phyloP scores from a whole-genome alignment of 2,329 filamentous ascomycete genomes.

The Cadophora sp. region DNA sequence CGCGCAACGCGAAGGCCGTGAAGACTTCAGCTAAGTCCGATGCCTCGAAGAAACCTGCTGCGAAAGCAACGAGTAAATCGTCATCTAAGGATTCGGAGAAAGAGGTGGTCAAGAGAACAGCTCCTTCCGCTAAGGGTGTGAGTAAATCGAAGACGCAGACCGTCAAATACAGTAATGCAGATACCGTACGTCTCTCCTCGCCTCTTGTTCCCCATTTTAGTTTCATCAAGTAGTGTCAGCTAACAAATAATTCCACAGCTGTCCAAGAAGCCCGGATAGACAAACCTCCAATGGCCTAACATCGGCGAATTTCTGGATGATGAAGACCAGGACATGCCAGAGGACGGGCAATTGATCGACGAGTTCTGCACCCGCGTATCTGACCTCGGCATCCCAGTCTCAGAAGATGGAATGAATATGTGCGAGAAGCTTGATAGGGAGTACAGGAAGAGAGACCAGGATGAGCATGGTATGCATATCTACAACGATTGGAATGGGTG shows the following conservation, averaged over 20 bases:
- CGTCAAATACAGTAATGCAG: slow-evolving; percentile 22
- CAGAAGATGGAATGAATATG: slow-evolving; percentile 24
- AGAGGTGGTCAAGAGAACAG: background rate
- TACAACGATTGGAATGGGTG: slow-evolving; percentile 38
- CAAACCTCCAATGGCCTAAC: slow-evolving; percentile 34
- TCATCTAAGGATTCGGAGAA: background rate
- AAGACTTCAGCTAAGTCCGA: slow-evolving; percentile 18
- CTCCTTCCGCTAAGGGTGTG: background rate
- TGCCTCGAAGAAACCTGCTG: slow-evolving; percentile 14
- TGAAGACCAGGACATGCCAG: slow-evolving; percentile 35
- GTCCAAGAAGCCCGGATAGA: slow-evolving; percentile 22
- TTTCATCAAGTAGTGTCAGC: background rate
- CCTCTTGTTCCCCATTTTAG: background rate
- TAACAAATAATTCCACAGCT: slow-evolving; percentile 14
- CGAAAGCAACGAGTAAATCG: background rate
- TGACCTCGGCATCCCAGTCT: slow-evolving; percentile 32
- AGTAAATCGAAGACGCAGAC: slow-evolving; percentile 3
- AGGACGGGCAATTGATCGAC: slow-evolving; percentile 29
- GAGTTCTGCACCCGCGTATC: slow-evolving; percentile 30
- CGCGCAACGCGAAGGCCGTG: slow-evolving; percentile 19
- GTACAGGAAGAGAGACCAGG: slow-evolving; percentile 32
- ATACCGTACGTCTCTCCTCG: slow-evolving; percentile 15
- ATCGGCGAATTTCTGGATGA: slow-evolving; percentile 32
- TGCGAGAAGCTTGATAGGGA: slow-evolving; percentile 28
- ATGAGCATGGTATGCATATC: slow-evolving; percentile 32